phyloP scores from a whole-genome alignment of 2,329 filamentous ascomycete species.

The Ceratocystis smalleyi region DNA sequence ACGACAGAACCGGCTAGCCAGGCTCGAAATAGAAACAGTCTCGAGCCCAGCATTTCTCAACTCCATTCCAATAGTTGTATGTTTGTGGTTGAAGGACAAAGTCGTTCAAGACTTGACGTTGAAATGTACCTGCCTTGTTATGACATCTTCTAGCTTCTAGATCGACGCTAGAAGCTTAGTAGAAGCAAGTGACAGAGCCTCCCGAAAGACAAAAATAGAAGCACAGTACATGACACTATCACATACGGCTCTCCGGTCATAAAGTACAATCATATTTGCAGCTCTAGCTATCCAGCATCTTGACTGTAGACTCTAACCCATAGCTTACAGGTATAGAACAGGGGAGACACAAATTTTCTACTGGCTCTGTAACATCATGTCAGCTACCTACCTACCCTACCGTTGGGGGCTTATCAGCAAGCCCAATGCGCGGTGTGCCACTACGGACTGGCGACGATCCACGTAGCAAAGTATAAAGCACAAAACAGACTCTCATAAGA shows the following conservation, averaged over 20 bases:
- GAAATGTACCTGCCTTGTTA: not conserved
- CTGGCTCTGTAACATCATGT: not conserved
- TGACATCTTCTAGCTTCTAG: not conserved
- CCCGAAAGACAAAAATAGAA: not conserved
- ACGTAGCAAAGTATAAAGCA: no score
- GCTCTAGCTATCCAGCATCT: no score
- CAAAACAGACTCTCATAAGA: no score
- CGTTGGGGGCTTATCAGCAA: no score
- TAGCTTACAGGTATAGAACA: not conserved
- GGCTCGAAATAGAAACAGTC: no score
- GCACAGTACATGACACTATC: not conserved
- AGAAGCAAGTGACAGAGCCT: not conserved
- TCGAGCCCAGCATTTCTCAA: not conserved
- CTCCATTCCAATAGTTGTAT: not conserved
- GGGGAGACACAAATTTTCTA: not conserved
- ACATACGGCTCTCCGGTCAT: no score
- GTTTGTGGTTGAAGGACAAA: not conserved
- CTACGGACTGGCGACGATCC: no score
- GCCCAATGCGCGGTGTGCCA: no score
- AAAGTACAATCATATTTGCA: no score
- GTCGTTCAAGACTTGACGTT: not conserved
- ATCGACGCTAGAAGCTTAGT: not conserved
- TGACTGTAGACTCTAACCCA: no score
- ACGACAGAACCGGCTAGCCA: not conserved
- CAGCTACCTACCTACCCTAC: no score